Evolutionary conservation across 148 eudicot species (phyloP).

Genomic region (Camellia lanceoleosa): DNA sequence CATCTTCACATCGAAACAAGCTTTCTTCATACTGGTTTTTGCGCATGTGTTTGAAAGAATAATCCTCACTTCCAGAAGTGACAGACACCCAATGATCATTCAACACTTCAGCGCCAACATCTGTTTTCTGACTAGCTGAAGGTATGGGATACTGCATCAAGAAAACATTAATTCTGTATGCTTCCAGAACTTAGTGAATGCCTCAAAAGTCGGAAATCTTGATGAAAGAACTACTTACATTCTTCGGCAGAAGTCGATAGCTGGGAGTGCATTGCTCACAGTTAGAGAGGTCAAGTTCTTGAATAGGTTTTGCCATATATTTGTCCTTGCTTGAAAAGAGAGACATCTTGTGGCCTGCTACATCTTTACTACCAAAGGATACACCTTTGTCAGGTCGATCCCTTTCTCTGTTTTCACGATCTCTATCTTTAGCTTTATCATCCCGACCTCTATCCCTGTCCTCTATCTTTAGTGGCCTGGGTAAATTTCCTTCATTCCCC

Average conservation of each 20-base stretch:
- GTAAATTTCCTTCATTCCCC: slow-evolving; percentile 29
- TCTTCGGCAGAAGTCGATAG: slow-evolving; percentile 82
- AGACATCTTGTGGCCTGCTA: slow-evolving; percentile 45
- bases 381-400: slow-evolving; percentile 52
- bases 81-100: slow-evolving; percentile 97
- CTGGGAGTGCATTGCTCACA: slow-evolving; percentile 87
- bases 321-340: slow-evolving; percentile 46
- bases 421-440: slow-evolving; percentile 42
- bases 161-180: slow-evolving; percentile 16
- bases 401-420: slow-evolving; percentile 54
- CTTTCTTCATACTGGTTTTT: slow-evolving; percentile 96
- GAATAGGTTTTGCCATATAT: slow-evolving; percentile 52
- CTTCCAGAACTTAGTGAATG: slow-evolving; percentile 12
- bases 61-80: slow-evolving; percentile 98
- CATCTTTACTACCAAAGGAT: slow-evolving; percentile 44
- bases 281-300: slow-evolving; percentile 62
- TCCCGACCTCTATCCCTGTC: slow-evolving; percentile 45
- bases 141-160: slow-evolving; percentile 76
- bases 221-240: slow-evolving; percentile 44
- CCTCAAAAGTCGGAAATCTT: slow-evolving; percentile 3
- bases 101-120: slow-evolving; percentile 67
- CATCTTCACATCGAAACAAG: slow-evolving; percentile 97
- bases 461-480: slow-evolving; percentile 33
- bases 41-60: slow-evolving; percentile 97
- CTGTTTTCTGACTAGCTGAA: slow-evolving; percentile 78